phyloP scores from a whole-genome alignment of 352 stramenopile species.

The Phytophthora pluvialis region DNA sequence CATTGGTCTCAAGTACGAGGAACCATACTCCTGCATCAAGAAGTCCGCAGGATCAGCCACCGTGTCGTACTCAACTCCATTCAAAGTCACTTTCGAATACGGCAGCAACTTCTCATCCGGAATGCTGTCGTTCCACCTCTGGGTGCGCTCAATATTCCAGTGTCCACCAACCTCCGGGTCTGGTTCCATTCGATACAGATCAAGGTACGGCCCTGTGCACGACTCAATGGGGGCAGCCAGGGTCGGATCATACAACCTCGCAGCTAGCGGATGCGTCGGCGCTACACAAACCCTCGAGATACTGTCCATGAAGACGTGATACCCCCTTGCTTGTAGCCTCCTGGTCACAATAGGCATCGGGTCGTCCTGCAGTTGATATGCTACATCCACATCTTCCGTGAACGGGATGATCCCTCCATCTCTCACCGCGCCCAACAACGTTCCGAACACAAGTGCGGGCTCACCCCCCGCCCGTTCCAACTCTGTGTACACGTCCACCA shows the following conservation, averaged over 20 bases:
- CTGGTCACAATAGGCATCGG: slow-evolving; percentile 9
- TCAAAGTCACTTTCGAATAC: slow-evolving; percentile 42
- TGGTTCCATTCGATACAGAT: slow-evolving; percentile 48
- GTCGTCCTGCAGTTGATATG: slow-evolving; percentile 28
- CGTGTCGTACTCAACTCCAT: slow-evolving; percentile 44
- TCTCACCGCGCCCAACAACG: slow-evolving; percentile 44
- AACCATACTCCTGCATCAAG: slow-evolving; percentile 51
- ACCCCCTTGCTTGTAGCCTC: slow-evolving; percentile 36
- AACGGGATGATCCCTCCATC: slow-evolving; percentile 50
- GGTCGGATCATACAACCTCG: slow-evolving; percentile 39
- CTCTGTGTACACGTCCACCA: slow-evolving; percentile 59
- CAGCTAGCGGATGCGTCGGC: slow-evolving; percentile 48
- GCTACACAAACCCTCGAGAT: slow-evolving; percentile 57
- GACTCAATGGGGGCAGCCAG: slow-evolving; percentile 33
- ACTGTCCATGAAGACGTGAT: slow-evolving; percentile 48
- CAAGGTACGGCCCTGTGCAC: slow-evolving; percentile 45
- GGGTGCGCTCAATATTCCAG: slow-evolving; percentile 28
- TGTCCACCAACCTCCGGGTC: slow-evolving; percentile 7
- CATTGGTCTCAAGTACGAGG: slow-evolving; percentile 37
- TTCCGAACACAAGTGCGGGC: slow-evolving; percentile 4
- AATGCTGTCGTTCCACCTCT: slow-evolving; percentile 30
- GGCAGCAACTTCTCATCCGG: slow-evolving; percentile 31
- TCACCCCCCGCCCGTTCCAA: slow-evolving; percentile 20
- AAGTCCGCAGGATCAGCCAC: slow-evolving; percentile 53
- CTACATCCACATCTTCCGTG: slow-evolving; percentile 56